Conservation (phyloP, 1,139 yeast species). For the Suhomyces bribrorum region DNA sequence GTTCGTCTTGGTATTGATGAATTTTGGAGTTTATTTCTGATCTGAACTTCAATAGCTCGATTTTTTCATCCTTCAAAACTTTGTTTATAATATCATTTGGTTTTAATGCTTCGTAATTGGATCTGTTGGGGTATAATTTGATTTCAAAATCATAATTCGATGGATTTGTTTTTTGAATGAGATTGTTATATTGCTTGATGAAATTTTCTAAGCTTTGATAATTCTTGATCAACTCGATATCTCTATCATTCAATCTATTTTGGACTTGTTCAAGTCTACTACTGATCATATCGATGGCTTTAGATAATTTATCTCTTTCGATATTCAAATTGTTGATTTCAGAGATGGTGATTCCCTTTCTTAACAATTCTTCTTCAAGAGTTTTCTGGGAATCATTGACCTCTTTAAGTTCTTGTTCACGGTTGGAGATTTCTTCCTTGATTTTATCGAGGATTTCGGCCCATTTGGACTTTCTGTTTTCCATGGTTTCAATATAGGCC, state of each 20-base stretch:
- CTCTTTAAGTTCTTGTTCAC: slow-evolving; percentile 44
- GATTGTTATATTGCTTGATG: slow-evolving; percentile 56
- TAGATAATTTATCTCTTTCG: slow-evolving; percentile 60
- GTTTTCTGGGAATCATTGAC: slow-evolving; percentile 48
- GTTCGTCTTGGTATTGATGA: slow-evolving; percentile 60
- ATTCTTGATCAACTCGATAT: slow-evolving; percentile 47
- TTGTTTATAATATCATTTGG: slow-evolving; percentile 35
- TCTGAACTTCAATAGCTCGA: slow-evolving; percentile 47
- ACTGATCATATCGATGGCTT: slow-evolving; percentile 53
- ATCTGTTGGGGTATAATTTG: slow-evolving; percentile 15
- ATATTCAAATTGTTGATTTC: slow-evolving; percentile 63
- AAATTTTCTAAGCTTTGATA: slow-evolving; percentile 53
- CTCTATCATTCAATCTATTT: slow-evolving; percentile 45
- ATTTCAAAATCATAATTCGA: slow-evolving; percentile 30
- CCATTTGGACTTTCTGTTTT: slow-evolving; percentile 67
- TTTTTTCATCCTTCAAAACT: slow-evolving; percentile 37
- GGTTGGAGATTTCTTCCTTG: slow-evolving; percentile 51
- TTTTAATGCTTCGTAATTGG: slow-evolving; percentile 22
- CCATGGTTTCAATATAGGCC: slow-evolving; percentile 69
- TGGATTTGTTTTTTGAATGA: slow-evolving; percentile 47
- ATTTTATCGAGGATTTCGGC: slow-evolving; percentile 55
- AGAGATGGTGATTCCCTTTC: slow-evolving; percentile 59
- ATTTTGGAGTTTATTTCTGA: slow-evolving; percentile 49
- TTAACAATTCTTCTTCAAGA: slow-evolving; percentile 49
- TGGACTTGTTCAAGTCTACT: slow-evolving; percentile 40